Evolutionary conservation across 768 basidiomycete species (phyloP), one percentile per base, ranked within the genome.

Genomic region (Gelatoporia subvermispora): DNA sequence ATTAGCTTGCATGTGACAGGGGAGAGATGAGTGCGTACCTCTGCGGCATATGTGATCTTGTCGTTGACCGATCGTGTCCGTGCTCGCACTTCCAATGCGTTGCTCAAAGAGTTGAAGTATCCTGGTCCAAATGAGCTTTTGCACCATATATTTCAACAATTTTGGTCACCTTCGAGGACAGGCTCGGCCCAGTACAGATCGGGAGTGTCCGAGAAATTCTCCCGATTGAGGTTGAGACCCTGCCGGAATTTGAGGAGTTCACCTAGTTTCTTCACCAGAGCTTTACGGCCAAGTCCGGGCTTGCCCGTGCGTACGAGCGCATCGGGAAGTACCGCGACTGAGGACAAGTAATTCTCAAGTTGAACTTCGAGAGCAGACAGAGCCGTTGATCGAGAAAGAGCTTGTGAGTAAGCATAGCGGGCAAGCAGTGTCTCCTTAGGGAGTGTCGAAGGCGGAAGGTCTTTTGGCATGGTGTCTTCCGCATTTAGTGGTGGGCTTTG

Each of bases 171-270:
- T 71, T 97, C 94, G 4, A 97, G 74, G 52, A 85, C 88, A 0
- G 93, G 91, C 61, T 96, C 91, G 16, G 86, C 77, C 94, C 95
- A 98, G 64, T 96, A 93, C 56, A 97, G 85, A 65, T 96, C 88
- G 0, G 89, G 91, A 1, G 84, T 82, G 59, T 94, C 93, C 41
- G 83, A 82, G 59, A 93, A 90, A 58, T 92, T 94, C 62, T 92
- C 87, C 39, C 86, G 74, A 58, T 88, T 92, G 45, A 97, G 78
- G 59, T 96, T 97, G 23, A 96, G 72, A 20, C 89, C 84, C 68
- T 97, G 95, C 38, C 95, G 76, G 64, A 97, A 90, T 59, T 84
- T 85, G 78, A 97, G 85, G 46, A 98, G 73, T 60, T 88, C 82
- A 9, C 95, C 95, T 2, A 97, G 75, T 65, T 95, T 93, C 70